A percentile compares a stretch with the other conserved stretches of the same genome.
phyloP scores from a whole-genome alignment of 176 grass and related monocot species.

The Chloris gayana region DNA sequence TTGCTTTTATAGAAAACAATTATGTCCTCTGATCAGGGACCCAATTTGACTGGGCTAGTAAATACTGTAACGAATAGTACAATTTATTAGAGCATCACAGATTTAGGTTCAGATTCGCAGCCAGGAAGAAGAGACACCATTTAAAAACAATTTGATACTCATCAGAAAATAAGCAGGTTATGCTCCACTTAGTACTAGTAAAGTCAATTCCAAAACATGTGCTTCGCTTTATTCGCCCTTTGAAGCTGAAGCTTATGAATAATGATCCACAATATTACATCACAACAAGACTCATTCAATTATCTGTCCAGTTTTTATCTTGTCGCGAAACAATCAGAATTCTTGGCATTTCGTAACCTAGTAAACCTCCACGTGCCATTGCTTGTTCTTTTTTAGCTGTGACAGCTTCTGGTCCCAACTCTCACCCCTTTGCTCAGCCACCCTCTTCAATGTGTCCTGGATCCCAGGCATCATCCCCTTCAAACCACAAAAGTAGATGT shows the following conservation, averaged over 20 bases:
- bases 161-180: background rate
- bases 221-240: slow-evolving; percentile 38
- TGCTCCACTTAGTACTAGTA: background rate
- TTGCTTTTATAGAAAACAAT: background rate
- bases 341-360: slow-evolving; percentile 15
- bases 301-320: background rate
- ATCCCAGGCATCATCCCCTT: slow-evolving; percentile 99
- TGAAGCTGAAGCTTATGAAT: slow-evolving; percentile 33
- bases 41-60: background rate
- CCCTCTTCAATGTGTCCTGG: slow-evolving; percentile 84
- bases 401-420: slow-evolving; percentile 88
- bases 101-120: background rate
- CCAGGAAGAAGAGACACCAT: background rate
- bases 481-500: slow-evolving; percentile 93
- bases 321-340: slow-evolving; percentile 23
- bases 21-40: background rate
- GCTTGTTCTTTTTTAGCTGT: slow-evolving; percentile 92
- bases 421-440: slow-evolving; percentile 85
- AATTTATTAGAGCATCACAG: background rate
- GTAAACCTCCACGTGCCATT: slow-evolving; percentile 94
- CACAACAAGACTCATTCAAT: background rate
- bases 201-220: background rate
- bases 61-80: background rate
- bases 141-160: background rate
- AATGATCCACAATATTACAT: slow-evolving; percentile 23